Evolutionary conservation across 192 early-diverging fungal species (phyloP).

Genomic region (Coemansia reversa): DNA sequence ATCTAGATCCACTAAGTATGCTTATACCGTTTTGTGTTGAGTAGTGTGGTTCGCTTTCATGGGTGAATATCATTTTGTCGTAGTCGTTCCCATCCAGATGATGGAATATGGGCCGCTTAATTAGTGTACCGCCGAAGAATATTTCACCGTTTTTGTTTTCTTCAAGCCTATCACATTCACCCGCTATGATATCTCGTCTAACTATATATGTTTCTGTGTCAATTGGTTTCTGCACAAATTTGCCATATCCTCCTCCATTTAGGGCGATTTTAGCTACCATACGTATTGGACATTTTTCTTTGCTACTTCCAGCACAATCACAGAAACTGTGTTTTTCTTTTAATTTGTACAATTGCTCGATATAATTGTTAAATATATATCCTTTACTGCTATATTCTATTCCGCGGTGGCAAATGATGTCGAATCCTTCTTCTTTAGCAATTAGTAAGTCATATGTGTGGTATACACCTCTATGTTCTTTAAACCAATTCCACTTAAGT

Average conservation of each 20-base stretch:
- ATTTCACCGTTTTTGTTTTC: neutral
- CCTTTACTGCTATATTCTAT: neutral
- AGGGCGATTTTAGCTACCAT: neutral
- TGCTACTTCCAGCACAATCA: neutral
- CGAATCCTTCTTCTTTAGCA: neutral
- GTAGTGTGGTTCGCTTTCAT: neutral
- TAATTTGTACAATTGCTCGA: neutral
- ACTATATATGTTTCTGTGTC: neutral
- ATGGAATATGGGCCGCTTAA: neutral
- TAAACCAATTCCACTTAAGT: constrained; percentile 1
- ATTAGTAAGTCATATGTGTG: constrained; percentile 4
- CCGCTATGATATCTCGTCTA: neutral
- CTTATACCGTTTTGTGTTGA: neutral
- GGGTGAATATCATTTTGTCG: constrained; percentile 1
- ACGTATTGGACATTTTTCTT: constrained; percentile 1
- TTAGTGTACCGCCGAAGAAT: neutral
- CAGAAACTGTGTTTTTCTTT: neutral
- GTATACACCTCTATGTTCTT: neutral
- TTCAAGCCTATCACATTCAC: neutral
- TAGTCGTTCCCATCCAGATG: neutral
- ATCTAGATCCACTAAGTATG: neutral
- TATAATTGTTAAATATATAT: neutral
- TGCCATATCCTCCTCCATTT: constrained; percentile 1
- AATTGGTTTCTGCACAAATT: too few relatives aligned
- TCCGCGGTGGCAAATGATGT: neutral